Evolutionary conservation across 768 basidiomycete genomes (phyloP), one percentile per base, ranked within the genome.

Genomic region (Termitomyces sp.): DNA sequence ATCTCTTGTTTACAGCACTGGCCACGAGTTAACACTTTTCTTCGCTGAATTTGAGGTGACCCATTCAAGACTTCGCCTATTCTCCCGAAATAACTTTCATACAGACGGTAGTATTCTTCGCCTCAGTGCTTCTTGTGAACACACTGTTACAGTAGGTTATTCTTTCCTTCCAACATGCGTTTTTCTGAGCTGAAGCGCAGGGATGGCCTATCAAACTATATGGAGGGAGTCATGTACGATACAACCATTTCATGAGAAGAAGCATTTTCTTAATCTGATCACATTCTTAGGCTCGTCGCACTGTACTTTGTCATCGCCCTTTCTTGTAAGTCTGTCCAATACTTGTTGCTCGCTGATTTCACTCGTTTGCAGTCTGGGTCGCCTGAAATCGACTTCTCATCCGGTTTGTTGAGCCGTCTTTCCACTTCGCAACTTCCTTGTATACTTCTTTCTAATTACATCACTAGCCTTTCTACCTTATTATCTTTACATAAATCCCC

Each of bases 181-280:
- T 7, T 54, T 34, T 26, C 39, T 49, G 54, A 34, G 36, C 47
- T 48, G 29, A 51, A 37, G 41, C 49, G 9, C 63, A 83, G 85
- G 73, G 88, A 92, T 61, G 93, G 93, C 46, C 88, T 87, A 65
- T 87, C 89, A 16, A 94, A 95, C 66, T 94, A 92, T 67, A 90
- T 96, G 87, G 94, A 95, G 73, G 94, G 94, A 34, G 69, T 92
- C 44, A 89, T 94, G 90, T 77, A 63, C 20, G 72, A 66, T 41
- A 16, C 10, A 31, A 20, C 1, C 0, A 10, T 8, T 8, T 18
- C 16, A 13, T 0, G 16, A 44, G 39, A 18, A 18, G 18, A 7
- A 12, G 5, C n/a, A 13, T 4, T 16, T 15, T 18, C 42, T 24
- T 9, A 44, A 37, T 34, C 13, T 53, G 3, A 46, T 24, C 69